Base-by-base conservation (phyloP, 768 basidiomycete genomes). In the Rhodotorula diobovata region DNA sequence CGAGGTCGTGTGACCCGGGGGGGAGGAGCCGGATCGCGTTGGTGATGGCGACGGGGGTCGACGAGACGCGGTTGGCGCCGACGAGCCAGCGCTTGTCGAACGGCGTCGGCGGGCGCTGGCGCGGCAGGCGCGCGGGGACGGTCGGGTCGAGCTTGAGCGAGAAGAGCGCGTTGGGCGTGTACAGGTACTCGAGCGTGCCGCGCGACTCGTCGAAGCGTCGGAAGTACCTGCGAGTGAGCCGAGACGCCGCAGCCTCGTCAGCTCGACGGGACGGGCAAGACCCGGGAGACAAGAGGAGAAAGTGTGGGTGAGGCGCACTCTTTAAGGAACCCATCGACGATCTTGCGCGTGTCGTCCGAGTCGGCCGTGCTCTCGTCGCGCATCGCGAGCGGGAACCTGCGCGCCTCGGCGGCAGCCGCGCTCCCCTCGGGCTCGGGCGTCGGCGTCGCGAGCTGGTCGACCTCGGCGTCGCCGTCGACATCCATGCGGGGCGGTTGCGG, bases 21-120 rank as follows among this genome's bases (percentile, higher is more conserved):
- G 72, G 72, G n/a, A 74, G 61, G 11, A 16, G 30, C 25, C 58
- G 51, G 54, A 74, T 67, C 35, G 58, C 45, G 62, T 74, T 74
- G 2, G 59, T 67, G 66, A 74, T 70, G 20, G 72, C 54, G 5
- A 30, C 59, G 12, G 72, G 72, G 12, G 72, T 69, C 28, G 54
- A 54, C 5, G 61, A 55, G 61, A 63, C 14, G 9, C n/a, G 34
- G 43, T 57, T 55, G 5, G 6, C 23, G 7, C 51, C 58, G 9
- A 48, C 41, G 45, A 41, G 21, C 62, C 41, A 50, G 63, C 66
- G 64, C 15, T 8, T 32, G 10, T 58, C 39, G 55, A 70, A 74
- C 28, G 66, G 66, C 4, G 45, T 23, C 1, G 46, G 50, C 0
- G 63, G 23, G 3, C n/a, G n/a, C 23, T 18, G 11, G 7, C 41